Conservation (phyloP, 352 stramenopile species). For the Phytophthora cryptogea region DNA sequence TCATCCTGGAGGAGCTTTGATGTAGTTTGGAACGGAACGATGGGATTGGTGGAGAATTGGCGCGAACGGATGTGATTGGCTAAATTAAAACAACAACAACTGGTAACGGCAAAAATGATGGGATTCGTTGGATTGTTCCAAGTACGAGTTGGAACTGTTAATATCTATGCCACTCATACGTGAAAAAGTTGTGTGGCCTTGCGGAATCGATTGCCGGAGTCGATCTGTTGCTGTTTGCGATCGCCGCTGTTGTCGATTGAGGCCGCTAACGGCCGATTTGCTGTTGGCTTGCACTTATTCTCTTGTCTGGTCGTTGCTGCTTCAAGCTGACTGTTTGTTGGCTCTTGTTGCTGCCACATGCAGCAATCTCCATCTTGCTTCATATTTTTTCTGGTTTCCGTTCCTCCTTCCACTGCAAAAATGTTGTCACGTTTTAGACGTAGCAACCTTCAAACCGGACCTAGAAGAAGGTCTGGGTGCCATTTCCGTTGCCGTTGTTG, state of each 20-base stretch:
- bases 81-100: slow-evolving; percentile 3
- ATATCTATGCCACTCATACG: slow-evolving; percentile 31
- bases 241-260: neutral
- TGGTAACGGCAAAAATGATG: slow-evolving; percentile 10
- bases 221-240: slow-evolving; percentile 5
- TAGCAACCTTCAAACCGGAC: neutral
- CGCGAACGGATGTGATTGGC: slow-evolving; percentile 26
- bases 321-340: slow-evolving; percentile 3
- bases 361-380: slow-evolving; percentile 1
- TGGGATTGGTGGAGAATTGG: slow-evolving; percentile 19
- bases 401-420: neutral
- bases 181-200: slow-evolving; percentile 14
- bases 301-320: slow-evolving; percentile 4
- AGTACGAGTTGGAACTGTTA: slow-evolving; percentile 7
- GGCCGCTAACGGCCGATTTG: neutral
- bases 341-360: slow-evolving; percentile 4
- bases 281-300: slow-evolving; percentile 7
- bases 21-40: neutral
- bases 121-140: slow-evolving; percentile 11
- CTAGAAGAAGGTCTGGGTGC: slow-evolving; percentile 52
- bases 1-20: slow-evolving; percentile 20
- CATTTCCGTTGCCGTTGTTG: slow-evolving; percentile 51
- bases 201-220: neutral
- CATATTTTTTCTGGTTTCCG: slow-evolving; percentile 9
- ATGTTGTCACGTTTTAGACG: neutral